phyloP scores from a whole-genome alignment of 148 eudicot species.

The Rhododendron simsii region DNA sequence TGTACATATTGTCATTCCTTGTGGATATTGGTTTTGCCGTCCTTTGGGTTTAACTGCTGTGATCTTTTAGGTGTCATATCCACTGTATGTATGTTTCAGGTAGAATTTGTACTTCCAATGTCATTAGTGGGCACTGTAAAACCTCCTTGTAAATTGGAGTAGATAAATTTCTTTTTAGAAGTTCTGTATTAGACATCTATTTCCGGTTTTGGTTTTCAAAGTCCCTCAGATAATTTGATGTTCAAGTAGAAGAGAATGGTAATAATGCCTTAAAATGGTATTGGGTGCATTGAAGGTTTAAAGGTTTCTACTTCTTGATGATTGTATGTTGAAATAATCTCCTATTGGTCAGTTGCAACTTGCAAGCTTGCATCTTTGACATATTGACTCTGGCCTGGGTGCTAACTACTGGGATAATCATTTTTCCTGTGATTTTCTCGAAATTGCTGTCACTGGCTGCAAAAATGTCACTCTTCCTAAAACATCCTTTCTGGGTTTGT shows the following conservation, averaged over 20 bases:
- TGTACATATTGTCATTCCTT: neutral
- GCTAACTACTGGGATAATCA: neutral
- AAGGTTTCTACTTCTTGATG: neutral
- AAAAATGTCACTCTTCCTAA: neutral
- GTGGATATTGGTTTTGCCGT: neutral
- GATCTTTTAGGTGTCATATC: neutral
- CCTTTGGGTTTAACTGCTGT: neutral
- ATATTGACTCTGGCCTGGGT: neutral
- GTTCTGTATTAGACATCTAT: neutral
- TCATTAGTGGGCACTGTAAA: neutral
- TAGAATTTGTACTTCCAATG: neutral
- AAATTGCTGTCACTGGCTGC: neutral
- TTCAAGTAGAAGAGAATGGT: neutral
- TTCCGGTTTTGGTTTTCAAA: conserved; percentile 27
- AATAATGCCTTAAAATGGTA: neutral
- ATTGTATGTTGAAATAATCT: neutral
- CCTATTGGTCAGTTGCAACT: neutral
- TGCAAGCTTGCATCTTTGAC: neutral
- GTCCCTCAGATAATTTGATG: neutral
- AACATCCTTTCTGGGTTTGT: neutral
- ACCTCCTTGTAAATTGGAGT: neutral
- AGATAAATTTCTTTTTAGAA: neutral
- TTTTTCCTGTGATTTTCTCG: neutral
- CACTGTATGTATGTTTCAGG: neutral
- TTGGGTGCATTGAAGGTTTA: neutral